A percentile compares a stretch with the other conserved stretches of the same genome.
These are phyloP conservation scores for Cucumis melo DNA, from an alignment of 306 rosid species.

Conservation along the genomic window DNA sequence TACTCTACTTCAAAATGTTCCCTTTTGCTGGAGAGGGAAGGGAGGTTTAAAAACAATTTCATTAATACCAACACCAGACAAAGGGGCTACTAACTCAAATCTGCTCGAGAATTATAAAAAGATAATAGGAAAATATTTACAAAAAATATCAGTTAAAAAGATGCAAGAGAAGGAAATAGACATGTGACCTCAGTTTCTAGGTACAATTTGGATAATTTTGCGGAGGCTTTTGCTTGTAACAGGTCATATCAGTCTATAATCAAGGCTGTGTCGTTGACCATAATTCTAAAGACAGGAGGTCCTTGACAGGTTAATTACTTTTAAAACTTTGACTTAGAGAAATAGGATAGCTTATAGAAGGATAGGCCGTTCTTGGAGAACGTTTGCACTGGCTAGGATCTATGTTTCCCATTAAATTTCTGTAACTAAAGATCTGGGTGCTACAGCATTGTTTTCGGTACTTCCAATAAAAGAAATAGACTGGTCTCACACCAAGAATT, in stretches of 20 bases:
- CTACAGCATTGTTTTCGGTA: background rate
- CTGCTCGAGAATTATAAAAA: background rate
- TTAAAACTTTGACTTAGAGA: background rate
- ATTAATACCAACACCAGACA: background rate
- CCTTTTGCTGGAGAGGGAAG: background rate
- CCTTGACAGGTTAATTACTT: background rate
- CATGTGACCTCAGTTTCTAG: background rate
- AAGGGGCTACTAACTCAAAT: background rate
- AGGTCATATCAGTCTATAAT: background rate
- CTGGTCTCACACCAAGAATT: background rate
- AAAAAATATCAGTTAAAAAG: background rate
- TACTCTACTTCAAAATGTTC: background rate
- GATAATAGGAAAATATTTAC: background rate
- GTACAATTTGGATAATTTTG: background rate
- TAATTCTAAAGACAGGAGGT: background rate
- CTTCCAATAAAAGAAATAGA: background rate
- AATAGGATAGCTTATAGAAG: background rate
- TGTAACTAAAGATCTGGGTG: background rate
- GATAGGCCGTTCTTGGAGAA: background rate
- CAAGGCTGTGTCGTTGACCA: background rate
- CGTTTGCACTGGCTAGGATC: background rate
- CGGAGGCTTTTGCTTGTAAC: background rate
- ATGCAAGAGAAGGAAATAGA: background rate
- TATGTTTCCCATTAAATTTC: background rate
- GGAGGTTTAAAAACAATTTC: background rate